Percentiles rank a stretch among this genome's conserved stretches.
Conservation (phyloP, 1,139 yeast species). For the Blastobotrys serpentis region DNA sequence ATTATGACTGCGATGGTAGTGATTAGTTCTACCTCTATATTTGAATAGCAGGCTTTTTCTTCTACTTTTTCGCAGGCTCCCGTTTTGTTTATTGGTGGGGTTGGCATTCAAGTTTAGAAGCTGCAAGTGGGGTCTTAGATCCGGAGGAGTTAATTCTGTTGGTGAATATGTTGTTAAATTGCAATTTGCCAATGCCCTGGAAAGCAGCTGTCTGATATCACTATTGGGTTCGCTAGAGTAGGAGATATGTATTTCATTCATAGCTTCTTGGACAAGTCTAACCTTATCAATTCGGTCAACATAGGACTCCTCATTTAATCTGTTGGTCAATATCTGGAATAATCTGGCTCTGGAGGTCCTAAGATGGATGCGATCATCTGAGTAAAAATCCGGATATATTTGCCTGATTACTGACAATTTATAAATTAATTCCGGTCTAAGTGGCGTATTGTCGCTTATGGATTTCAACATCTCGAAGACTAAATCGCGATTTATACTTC, state of each 20-base stretch:
- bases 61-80: too few relatives aligned
- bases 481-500: constrained; percentile 13
- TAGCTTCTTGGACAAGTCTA: constrained; percentile 4
- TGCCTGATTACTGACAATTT: constrained; percentile 13
- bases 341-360: constrained; percentile 10
- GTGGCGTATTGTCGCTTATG: constrained; percentile 20
- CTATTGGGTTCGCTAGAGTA: constrained; percentile 2
- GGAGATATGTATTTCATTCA: constrained; percentile 7
- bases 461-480: constrained; percentile 28
- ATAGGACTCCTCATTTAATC: constrained; percentile 4
- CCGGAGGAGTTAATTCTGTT: not conserved
- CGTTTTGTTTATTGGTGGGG: too few relatives aligned
- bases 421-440: constrained; percentile 17
- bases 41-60: not conserved
- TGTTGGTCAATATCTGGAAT: not conserved
- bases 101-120: not conserved
- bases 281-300: constrained; percentile 3
- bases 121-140: not conserved
- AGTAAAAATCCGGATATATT: constrained; percentile 12
- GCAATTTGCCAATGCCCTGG: constrained; percentile 4
- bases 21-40: too few relatives aligned
- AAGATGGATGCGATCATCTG: constrained; percentile 7
- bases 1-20: too few relatives aligned
- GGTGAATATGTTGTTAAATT: constrained; percentile 6
- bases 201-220: constrained; percentile 5